A percentile compares a stretch with the other conserved stretches of the same genome.
phyloP scores from a whole-genome alignment of 371 early-diverging fungal species.

The Lichtheimia hyalospora region DNA sequence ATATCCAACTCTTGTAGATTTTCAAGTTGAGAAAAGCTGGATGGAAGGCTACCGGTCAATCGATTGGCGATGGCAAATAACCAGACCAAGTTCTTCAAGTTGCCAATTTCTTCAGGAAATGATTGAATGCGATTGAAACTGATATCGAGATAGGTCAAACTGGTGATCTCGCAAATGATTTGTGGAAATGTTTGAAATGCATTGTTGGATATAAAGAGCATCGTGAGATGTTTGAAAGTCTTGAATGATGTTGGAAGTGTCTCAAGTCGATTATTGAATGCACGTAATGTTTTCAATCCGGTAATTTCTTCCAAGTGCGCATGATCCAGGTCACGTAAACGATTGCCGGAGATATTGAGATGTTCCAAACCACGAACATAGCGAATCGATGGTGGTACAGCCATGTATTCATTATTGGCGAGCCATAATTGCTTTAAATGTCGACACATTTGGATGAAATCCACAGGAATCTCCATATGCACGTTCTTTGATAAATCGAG shows the following conservation, averaged over 20 bases:
- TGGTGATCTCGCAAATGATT: conserved; percentile 55
- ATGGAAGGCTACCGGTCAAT: conserved; percentile 68
- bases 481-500: conserved; percentile 77
- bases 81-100: conserved; percentile 55
- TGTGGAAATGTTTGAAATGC: conserved; percentile 65
- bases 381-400: conserved; percentile 61
- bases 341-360: conserved; percentile 79
- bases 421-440: conserved; percentile 66
- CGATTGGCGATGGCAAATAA: conserved; percentile 76
- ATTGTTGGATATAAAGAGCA: conserved; percentile 76
- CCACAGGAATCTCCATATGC: conserved; percentile 67
- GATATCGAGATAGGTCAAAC: conserved; percentile 75
- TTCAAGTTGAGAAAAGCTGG: conserved; percentile 52
- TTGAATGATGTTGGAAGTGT: conserved; percentile 60
- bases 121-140: conserved; percentile 79
- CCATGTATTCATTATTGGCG: conserved; percentile 65
- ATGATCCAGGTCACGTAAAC: conserved; percentile 58
- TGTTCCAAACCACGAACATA: conserved; percentile 57
- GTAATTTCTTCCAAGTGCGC: conserved; percentile 59
- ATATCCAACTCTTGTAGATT: conserved; percentile 74
- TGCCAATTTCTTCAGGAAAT: conserved; percentile 75
- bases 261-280: conserved; percentile 75
- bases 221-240: conserved; percentile 55
- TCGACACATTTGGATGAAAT: conserved; percentile 73
- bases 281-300: conserved; percentile 57